Evolutionary conservation across 2,329 filamentous ascomycete species (phyloP).

Genomic region (Cordyceps cicadae): DNA sequence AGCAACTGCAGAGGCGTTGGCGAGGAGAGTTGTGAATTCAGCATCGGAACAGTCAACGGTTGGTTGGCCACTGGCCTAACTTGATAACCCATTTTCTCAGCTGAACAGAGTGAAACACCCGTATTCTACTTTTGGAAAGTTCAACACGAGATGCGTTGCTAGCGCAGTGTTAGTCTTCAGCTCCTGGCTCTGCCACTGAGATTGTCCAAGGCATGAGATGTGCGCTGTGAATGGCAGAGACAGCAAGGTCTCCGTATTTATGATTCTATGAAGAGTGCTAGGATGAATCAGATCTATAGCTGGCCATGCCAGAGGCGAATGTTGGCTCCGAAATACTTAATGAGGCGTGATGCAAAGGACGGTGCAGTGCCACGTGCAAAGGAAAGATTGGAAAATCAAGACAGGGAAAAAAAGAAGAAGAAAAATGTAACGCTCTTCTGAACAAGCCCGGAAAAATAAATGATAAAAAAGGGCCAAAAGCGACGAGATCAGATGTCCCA

Average conservation of each 20-base stretch:
- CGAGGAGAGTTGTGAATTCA: neutral
- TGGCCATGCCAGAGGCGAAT: neutral
- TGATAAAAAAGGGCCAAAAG: neutral
- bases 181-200: neutral
- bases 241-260: no score
- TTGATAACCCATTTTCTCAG: neutral
- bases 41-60: neutral
- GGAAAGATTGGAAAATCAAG: neutral
- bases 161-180: neutral
- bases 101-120: no score
- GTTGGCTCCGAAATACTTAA: neutral
- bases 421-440: neutral
- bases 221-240: neutral
- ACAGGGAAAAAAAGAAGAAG: no score
- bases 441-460: neutral
- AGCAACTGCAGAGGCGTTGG: neutral
- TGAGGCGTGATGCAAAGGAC: neutral
- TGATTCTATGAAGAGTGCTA: neutral
- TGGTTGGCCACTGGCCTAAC: no score
- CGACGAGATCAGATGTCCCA: constrained; percentile 25
- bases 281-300: neutral
- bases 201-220: neutral
- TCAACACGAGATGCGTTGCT: neutral
- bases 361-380: neutral
- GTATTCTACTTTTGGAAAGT: neutral